Evolutionary conservation across 345 rosid species (phyloP).

Genomic region (Kandelia obovata): DNA sequence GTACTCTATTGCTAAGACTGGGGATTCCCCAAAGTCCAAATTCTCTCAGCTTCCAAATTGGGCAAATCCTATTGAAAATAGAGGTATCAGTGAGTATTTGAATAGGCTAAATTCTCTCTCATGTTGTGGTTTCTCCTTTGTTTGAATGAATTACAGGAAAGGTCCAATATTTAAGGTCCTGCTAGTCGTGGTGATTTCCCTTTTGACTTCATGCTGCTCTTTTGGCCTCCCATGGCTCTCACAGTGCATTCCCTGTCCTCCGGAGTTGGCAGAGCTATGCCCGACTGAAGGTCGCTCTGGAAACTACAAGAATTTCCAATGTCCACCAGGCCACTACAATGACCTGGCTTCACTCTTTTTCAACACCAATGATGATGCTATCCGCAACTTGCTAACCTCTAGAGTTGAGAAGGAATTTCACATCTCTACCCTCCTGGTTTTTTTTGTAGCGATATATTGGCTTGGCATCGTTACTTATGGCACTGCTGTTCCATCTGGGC

Average conservation of each 20-base stretch:
- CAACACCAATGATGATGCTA: conserved; percentile 88
- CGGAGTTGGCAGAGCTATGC: conserved; percentile 47
- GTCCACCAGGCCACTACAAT: conserved; percentile 73
- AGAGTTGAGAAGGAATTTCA: conserved; percentile 60
- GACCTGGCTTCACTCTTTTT: conserved; percentile 88
- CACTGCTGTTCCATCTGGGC: conserved; percentile 89
- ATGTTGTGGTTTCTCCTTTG: conserved; percentile 2
- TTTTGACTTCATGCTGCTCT: conserved; percentile 76
- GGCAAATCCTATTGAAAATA: too few species aligned
- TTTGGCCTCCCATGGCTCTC: conserved; percentile 89
- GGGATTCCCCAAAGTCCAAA: background rate
- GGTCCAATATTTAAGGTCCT: conserved; percentile 67
- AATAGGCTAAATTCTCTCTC: background rate
- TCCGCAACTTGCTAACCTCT: conserved; percentile 62
- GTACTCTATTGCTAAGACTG: too few species aligned
- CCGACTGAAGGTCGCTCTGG: conserved; percentile 67
- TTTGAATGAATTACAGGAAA: conserved; percentile 52
- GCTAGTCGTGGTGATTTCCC: conserved; percentile 61
- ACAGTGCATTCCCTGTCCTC: conserved; percentile 70
- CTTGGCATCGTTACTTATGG: conserved; percentile 91
- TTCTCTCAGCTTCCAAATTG: background rate
- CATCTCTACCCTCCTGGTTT: conserved; percentile 56
- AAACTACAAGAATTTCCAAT: conserved; percentile 78
- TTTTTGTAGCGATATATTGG: conserved; percentile 59
- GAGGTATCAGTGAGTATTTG: background rate